phyloP scores from a whole-genome alignment of 2,329 filamentous ascomycete species.

The Penicillium sumatraense region DNA sequence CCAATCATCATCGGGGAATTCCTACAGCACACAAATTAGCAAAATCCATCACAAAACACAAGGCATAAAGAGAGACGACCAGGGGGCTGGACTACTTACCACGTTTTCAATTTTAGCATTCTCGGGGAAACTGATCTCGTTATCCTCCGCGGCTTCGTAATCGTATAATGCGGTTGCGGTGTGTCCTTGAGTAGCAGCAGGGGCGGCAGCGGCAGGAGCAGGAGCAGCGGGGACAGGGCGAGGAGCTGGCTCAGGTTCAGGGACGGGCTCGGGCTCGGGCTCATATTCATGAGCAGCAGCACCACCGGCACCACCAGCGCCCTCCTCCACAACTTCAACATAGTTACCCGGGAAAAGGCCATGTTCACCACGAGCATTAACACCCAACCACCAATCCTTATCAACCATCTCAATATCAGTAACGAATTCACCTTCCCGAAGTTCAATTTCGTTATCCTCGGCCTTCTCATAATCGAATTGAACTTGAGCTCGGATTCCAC shows the following conservation, averaged over 20 bases:
- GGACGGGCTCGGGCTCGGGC: conserved; percentile 33
- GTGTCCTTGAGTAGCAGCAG: conserved; percentile 54
- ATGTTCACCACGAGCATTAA: conserved; percentile 79
- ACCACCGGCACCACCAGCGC: conserved; percentile 40
- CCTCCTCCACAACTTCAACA: conserved; percentile 81
- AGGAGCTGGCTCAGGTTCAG: conserved; percentile 18
- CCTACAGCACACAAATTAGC: too few relatives aligned
- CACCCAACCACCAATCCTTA: conserved; percentile 98
- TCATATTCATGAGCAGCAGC: conserved; percentile 31
- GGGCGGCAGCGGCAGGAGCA: conserved; percentile 27
- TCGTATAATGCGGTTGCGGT: conserved; percentile 89
- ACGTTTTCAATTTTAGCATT: conserved; percentile 79
- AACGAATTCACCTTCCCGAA: conserved; percentile 85
- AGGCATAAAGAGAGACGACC: neutral
- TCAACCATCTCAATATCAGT: conserved; percentile 97
- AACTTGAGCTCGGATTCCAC: conserved; percentile 73
- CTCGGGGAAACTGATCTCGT: conserved; percentile 84
- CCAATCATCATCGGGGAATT: conserved; percentile 99
- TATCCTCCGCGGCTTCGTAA: conserved; percentile 96
- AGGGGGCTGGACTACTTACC: conserved; percentile 56
- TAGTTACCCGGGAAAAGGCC: conserved; percentile 98
- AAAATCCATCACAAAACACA: conserved; percentile 1
- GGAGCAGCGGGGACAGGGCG: conserved; percentile 26
- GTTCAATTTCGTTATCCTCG: conserved; percentile 94
- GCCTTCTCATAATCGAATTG: conserved; percentile 98